phyloP scores from a whole-genome alignment of 2,329 filamentous ascomycete species.

The Knoxdaviesia proteae region DNA sequence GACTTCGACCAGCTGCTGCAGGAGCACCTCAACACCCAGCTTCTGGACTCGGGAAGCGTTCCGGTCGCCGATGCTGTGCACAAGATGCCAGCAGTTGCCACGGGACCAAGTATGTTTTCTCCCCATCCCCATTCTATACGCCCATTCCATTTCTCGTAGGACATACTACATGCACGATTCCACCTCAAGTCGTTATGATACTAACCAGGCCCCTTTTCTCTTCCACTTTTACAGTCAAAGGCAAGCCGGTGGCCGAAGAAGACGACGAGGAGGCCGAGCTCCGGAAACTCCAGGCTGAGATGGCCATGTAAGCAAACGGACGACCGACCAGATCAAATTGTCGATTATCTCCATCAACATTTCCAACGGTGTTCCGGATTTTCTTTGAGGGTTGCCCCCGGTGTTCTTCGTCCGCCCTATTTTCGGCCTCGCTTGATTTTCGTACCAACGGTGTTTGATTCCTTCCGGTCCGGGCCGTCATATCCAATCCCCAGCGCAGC shows the following conservation, averaged over 20 bases:
- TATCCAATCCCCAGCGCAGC: no score
- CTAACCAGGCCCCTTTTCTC: background rate
- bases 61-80: conserved; percentile 63
- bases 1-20: conserved; percentile 79
- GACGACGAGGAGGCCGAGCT: conserved; percentile 95
- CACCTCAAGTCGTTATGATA: background rate
- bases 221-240: conserved; percentile 20
- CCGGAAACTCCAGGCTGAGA: conserved; percentile 81
- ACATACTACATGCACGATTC: background rate
- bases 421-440: no score
- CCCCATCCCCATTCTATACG: background rate
- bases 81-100: conserved; percentile 53
- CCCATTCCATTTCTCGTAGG: background rate
- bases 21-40: conserved; percentile 79
- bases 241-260: conserved; percentile 38
- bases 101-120: conserved; percentile 50
- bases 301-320: conserved; percentile 57
- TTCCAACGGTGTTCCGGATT: no score
- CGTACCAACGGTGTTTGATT: no score
- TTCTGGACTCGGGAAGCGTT: conserved; percentile 72
- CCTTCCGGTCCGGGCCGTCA: no score
- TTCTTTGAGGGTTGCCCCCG: no score
- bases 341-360: no score
- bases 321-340: no score
- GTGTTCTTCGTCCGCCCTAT: no score